Conservation (phyloP, 2,329 filamentous ascomycete species). For the Aureobasidium sp. region DNA sequence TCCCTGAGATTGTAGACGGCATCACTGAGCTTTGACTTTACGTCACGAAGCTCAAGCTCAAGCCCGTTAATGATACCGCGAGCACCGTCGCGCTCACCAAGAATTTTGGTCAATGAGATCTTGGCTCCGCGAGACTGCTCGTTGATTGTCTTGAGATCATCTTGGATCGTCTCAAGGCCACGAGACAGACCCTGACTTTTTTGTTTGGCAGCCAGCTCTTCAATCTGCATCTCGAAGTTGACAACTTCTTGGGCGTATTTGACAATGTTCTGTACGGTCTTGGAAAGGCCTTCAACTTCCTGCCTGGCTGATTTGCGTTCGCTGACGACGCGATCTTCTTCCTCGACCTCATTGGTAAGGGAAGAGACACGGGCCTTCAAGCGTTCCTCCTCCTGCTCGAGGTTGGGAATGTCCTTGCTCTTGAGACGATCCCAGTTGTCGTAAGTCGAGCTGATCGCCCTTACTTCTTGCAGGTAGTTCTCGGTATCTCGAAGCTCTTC, state of each 20-base stretch:
- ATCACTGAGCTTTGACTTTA: conserved; percentile 63
- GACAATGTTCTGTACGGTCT: conserved; percentile 68
- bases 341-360: conserved; percentile 43
- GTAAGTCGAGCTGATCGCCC: conserved; percentile 43
- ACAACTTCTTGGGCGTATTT: conserved; percentile 66
- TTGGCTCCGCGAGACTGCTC: conserved; percentile 63
- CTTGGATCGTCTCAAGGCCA: conserved; percentile 77
- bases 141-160: conserved; percentile 59
- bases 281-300: conserved; percentile 68
- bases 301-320: conserved; percentile 57
- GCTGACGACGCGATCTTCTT: conserved; percentile 60
- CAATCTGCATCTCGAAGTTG: conserved; percentile 65
- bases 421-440: conserved; percentile 67
- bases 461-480: conserved; percentile 53
- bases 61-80: conserved; percentile 59
- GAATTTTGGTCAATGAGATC: conserved; percentile 57
- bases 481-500: conserved; percentile 57
- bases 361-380: conserved; percentile 35
- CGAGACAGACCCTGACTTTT: conserved; percentile 58
- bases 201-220: conserved; percentile 69
- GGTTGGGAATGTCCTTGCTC: conserved; percentile 59
- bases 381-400: conserved; percentile 57
- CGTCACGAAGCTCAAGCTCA: conserved; percentile 71
- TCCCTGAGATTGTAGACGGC: conserved; percentile 72
- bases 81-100: conserved; percentile 63